Evolutionary conservation across 108 stramenopile genomes (phyloP).

Genomic region (Aurantiochytrium sp.): DNA sequence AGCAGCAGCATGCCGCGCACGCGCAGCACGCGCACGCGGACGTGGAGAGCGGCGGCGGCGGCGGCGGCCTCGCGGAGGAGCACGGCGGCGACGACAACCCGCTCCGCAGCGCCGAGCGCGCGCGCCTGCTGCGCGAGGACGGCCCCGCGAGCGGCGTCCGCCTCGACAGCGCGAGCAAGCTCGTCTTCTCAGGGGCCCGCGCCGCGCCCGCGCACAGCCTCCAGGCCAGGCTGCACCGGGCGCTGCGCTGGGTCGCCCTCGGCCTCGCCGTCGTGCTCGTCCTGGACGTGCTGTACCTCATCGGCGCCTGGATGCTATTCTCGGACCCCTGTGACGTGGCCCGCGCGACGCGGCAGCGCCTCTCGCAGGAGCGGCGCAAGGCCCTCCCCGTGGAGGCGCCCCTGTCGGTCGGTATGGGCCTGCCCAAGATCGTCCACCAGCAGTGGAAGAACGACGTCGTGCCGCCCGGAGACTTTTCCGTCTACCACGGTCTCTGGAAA

Average conservation of each 20-base stretch:
- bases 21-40: too few species aligned
- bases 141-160: not conserved
- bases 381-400: not conserved
- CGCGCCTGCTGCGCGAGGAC: not conserved
- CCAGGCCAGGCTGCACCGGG: not conserved
- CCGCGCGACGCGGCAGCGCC: not conserved
- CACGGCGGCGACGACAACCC: too few species aligned
- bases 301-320: not conserved
- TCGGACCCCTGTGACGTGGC: not conserved
- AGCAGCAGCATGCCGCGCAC: too few species aligned
- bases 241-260: not conserved
- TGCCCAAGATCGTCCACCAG: slow-evolving; percentile 10
- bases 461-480: not conserved
- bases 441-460: slow-evolving; percentile 16
- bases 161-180: not conserved
- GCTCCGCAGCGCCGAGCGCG: not conserved
- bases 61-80: too few species aligned
- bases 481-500: not conserved
- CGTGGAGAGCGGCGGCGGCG: too few species aligned
- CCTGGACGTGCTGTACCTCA: not conserved
- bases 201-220: not conserved
- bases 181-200: not conserved
- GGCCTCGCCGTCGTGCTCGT: not conserved
- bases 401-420: not conserved
- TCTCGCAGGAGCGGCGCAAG: not conserved